Base-by-base conservation (phyloP, 1,284 basidiomycete species). In the Exsudoporus floridanus region DNA sequence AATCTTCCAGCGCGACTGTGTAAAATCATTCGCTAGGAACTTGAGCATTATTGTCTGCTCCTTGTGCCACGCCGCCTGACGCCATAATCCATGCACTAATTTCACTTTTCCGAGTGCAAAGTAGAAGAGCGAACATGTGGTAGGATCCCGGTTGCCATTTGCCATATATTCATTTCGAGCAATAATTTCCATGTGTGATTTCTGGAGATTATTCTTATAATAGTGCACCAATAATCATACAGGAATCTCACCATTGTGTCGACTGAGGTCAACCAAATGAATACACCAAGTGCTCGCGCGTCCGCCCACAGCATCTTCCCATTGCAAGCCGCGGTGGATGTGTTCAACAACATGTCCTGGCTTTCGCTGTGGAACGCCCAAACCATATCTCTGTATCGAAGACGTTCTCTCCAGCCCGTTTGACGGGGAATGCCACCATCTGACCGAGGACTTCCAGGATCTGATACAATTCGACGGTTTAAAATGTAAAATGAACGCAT, bases 321-420 rank as follows among this genome's bases (percentile, higher is more conserved):
- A 21, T 78, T 79, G 60, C 90, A 94, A 7, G 90, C 85, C 9
- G 81, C 71, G 4, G 80, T 79, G 1, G 91, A 88, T 3, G 86
- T 84, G 23, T 79, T 77, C 33, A 98, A 69, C 13, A 98, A 72
- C 35, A 96, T 71, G 21, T 90, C 91, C 64, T 98, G 94, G 61
- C 85, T 91, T 68, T 96, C 90, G 66, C 94, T 97, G 64, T 96
- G 90, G 62, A 89, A 94, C 0, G 94, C 95, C 94, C 94, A 98
- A 9, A 96, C 79, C 73, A 95, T 92, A 67, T 98, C 95, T 35
- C 94, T 84, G 69, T 91, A 95, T 19, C 91, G 84, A 46, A 96
- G 76, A 14, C 91, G 84, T 56, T 85, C 81, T 61, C 90, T 76
- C 53, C 80, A 77, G 33, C 77, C 78, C 31, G 78, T 75, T 54